phyloP scores from a whole-genome alignment of 2,329 filamentous ascomycete genomes.

The Harringtonia aguacate region DNA sequence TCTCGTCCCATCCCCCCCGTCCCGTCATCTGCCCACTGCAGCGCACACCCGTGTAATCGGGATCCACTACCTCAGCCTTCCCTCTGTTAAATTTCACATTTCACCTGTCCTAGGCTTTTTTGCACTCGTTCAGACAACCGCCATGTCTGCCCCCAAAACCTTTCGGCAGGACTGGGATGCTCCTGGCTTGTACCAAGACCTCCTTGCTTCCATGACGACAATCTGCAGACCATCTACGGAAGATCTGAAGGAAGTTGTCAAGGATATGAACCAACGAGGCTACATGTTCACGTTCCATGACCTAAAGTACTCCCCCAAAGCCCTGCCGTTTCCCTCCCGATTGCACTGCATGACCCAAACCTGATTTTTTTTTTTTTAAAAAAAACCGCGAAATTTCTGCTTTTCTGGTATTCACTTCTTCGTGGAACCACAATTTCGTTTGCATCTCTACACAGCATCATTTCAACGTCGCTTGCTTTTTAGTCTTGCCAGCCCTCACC shows the following conservation, averaged over 20 bases:
- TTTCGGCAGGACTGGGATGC: slow-evolving; percentile 25
- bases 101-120: not conserved
- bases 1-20: too few relatives aligned
- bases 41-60: too few relatives aligned
- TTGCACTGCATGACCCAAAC: not conserved
- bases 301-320: too few relatives aligned
- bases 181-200: slow-evolving; percentile 28
- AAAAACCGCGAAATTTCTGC: not conserved
- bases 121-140: not conserved
- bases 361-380: not conserved
- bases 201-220: slow-evolving; percentile 30
- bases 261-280: slow-evolving; percentile 15
- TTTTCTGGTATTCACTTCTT: not conserved
- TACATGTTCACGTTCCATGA: slow-evolving; percentile 14
- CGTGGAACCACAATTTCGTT: too few relatives aligned
- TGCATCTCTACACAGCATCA: too few relatives aligned
- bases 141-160: not conserved
- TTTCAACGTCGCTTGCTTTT: too few relatives aligned
- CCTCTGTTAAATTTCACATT: too few relatives aligned
- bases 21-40: too few relatives aligned
- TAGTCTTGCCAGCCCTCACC: not conserved
- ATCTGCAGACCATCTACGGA: slow-evolving; percentile 20
- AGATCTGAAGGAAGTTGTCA: slow-evolving; percentile 18
- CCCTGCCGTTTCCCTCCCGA: not conserved
- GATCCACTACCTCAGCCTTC: too few relatives aligned